phyloP scores from a whole-genome alignment of 2,329 filamentous ascomycete genomes.

The Teratosphaeria nubilosa region DNA sequence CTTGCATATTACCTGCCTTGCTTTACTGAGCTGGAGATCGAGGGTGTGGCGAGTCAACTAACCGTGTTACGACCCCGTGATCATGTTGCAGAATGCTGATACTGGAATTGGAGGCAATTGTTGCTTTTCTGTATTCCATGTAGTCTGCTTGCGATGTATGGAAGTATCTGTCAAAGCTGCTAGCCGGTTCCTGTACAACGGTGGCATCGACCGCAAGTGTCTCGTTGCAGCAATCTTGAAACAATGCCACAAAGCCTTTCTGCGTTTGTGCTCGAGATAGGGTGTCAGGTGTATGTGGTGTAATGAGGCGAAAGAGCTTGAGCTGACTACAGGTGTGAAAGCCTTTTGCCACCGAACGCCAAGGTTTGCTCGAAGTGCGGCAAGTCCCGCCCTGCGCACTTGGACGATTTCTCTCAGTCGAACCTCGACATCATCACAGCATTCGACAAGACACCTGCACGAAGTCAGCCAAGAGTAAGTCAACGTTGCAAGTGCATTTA shows the following conservation, averaged over 20 bases:
- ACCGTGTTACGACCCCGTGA: not conserved
- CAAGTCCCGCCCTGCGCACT: not conserved
- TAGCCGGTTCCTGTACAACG: not conserved
- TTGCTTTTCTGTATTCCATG: not conserved
- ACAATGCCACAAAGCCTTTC: not conserved
- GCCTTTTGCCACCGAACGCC: not conserved
- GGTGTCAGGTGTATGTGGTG: not conserved
- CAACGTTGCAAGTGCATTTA: not conserved
- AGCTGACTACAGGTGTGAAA: not conserved
- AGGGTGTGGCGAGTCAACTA: not conserved
- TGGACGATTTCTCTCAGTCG: not conserved
- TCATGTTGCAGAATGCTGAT: not conserved
- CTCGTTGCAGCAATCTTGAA: not conserved
- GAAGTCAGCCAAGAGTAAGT: slow-evolving; percentile 18
- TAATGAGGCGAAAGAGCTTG: not conserved
- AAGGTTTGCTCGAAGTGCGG: not conserved
- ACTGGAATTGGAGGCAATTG: not conserved
- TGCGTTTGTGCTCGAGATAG: not conserved
- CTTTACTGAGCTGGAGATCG: not conserved
- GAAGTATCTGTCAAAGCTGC: not conserved
- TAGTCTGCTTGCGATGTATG: not conserved
- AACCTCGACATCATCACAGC: not conserved
- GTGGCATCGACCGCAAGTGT: not conserved
- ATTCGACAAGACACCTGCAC: slow-evolving; percentile 6
- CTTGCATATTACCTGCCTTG: not conserved